Evolutionary conservation across 192 early-diverging fungal species (phyloP).

Genomic region (Coemansia sp.): DNA sequence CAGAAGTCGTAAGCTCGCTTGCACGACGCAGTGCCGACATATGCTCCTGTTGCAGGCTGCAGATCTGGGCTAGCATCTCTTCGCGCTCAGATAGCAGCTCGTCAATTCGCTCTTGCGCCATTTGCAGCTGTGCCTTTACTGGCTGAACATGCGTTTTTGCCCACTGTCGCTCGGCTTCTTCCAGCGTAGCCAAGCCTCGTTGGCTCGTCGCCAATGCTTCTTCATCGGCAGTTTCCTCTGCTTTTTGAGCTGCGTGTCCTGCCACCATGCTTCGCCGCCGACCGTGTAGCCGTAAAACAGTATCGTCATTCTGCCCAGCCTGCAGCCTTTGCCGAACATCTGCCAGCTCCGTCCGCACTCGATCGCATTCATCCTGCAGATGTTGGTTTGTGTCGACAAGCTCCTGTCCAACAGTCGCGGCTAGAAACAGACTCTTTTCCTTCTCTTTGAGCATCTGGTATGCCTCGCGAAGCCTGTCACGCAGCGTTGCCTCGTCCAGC

Average conservation of each 20-base stretch:
- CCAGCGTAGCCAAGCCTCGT: neutral
- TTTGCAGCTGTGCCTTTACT: conserved; percentile 24
- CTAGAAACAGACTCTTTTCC: conserved; percentile 37
- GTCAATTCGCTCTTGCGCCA: conserved; percentile 37
- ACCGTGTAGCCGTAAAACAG: conserved; percentile 19
- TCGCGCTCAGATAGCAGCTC: conserved; percentile 41
- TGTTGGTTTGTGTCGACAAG: conserved; percentile 45
- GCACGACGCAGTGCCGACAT: conserved; percentile 24
- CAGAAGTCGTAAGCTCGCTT: conserved; percentile 6
- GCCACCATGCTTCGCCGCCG: conserved; percentile 30
- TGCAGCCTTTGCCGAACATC: conserved; percentile 8
- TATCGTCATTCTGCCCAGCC: conserved; percentile 5
- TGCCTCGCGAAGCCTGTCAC: conserved; percentile 39
- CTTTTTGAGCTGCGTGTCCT: conserved; percentile 1
- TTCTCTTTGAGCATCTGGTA: conserved; percentile 47
- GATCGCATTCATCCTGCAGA: conserved; percentile 27
- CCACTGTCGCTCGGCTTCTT: conserved; percentile 29
- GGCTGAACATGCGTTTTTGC: conserved; percentile 27
- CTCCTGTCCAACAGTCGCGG: conserved; percentile 45
- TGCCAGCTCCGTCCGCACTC: conserved; percentile 20
- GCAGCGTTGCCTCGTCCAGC: conserved; percentile 24
- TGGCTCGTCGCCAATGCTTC: neutral
- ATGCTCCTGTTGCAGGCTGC: conserved; percentile 23
- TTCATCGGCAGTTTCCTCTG: neutral
- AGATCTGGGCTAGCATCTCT: conserved; percentile 21